Evolutionary conservation across 1,284 basidiomycete genomes (phyloP).

Genomic region (Malassezia psittaci): DNA sequence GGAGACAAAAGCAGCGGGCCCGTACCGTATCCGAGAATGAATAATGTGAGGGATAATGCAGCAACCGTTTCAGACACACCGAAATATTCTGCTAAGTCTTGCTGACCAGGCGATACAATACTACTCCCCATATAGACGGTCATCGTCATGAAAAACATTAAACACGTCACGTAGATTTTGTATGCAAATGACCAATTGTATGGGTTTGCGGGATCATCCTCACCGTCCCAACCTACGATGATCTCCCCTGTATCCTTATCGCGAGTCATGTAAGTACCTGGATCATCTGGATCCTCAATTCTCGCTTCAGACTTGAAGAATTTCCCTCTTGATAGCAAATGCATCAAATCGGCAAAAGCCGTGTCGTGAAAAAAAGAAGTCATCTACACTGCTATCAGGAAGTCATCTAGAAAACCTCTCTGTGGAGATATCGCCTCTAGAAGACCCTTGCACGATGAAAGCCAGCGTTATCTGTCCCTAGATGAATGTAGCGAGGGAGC

Average conservation of each 20-base stretch:
- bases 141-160: constrained; percentile 47
- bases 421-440: too few species aligned
- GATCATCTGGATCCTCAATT: too few species aligned
- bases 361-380: not conserved
- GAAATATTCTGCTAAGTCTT: constrained; percentile 48
- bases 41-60: constrained; percentile 25
- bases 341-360: not conserved
- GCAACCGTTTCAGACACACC: constrained; percentile 17
- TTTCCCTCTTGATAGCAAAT: not conserved
- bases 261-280: not conserved
- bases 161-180: constrained; percentile 36
- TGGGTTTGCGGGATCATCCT: constrained; percentile 43
- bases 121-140: constrained; percentile 50
- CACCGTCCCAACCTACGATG: constrained; percentile 50
- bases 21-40: constrained; percentile 26
- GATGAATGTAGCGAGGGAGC: too few species aligned
- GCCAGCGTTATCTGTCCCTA: too few species aligned
- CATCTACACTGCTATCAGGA: not conserved
- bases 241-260: not conserved
- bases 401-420: too few species aligned
- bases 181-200: constrained; percentile 40
- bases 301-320: not conserved
- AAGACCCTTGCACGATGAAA: too few species aligned
- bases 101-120: constrained; percentile 50
- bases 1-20: constrained; percentile 41